These are phyloP conservation scores for Selenicereus undatus DNA, from an alignment of 148 eudicot genomes.

Conservation along the genomic window DNA sequence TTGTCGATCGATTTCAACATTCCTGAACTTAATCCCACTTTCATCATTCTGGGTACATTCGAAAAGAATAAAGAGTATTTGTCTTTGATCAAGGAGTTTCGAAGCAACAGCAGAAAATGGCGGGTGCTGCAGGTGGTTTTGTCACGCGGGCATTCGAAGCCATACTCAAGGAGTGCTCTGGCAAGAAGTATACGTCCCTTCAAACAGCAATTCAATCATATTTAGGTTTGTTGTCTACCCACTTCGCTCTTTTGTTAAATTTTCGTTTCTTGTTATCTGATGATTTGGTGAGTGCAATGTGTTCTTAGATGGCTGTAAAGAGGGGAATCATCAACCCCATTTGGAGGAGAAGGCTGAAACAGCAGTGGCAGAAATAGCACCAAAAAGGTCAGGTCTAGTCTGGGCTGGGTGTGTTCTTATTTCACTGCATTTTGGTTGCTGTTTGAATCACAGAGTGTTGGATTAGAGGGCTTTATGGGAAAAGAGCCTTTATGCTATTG, in stretches of 20 bases:
- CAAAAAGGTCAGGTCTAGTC: slow-evolving; percentile 32
- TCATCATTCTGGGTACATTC: background rate
- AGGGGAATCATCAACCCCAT: slow-evolving; percentile 35
- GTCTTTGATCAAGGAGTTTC: slow-evolving; percentile 6
- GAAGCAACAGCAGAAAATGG: slow-evolving; percentile 36
- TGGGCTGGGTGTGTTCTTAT: slow-evolving; percentile 7
- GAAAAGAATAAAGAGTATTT: background rate
- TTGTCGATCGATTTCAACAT: background rate
- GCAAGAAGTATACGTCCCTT: slow-evolving; percentile 60
- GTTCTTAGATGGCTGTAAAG: slow-evolving; percentile 54
- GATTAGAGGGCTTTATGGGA: slow-evolving; percentile 3
- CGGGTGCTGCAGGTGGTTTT: slow-evolving; percentile 96
- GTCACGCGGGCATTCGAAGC: slow-evolving; percentile 85
- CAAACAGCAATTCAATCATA: slow-evolving; percentile 69
- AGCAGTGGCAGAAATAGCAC: background rate
- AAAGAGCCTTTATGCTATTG: background rate
- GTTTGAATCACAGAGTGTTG: background rate
- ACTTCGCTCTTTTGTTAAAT: slow-evolving; percentile 2
- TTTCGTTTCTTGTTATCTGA: background rate
- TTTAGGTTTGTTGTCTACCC: slow-evolving; percentile 44
- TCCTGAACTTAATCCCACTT: background rate
- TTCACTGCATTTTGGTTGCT: slow-evolving; percentile 3
- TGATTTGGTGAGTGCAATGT: background rate
- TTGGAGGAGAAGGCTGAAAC: slow-evolving; percentile 25
- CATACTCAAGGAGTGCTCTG: slow-evolving; percentile 86